Evolutionary conservation across 257 asterid species (phyloP), one percentile per base, ranked within the genome.

Genomic region (Nicotiana attenuata): DNA sequence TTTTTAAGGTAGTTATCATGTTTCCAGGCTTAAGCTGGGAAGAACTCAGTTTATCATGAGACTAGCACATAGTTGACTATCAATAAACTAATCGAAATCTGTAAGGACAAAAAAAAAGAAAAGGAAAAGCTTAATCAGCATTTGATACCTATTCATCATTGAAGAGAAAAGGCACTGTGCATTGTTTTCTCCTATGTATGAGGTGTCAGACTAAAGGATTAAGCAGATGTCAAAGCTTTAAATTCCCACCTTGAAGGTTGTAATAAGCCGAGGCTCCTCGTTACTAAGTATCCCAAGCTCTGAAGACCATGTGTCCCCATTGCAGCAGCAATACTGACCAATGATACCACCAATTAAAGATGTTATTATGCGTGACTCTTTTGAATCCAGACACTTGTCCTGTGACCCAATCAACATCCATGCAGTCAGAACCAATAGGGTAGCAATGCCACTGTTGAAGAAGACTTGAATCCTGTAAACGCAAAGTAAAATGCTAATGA

Each of bases 291-390:
- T 87, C 86, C 99, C 99, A 77, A 96, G 98, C 85, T 96, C 99
- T 10, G 99, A 95, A 7, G 99, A 95, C 99, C 99, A 96, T 1
- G 99, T 96, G 88, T 96, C 99, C 47, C 99, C 98, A 65, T 91
- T 96, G 85, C 92, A 91, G 91, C 99, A 95, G 85, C 99, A 91
- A 78, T 92, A 95, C 79, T 93, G 98, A 77, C 99, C 99, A 83
- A 95, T 88, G 78, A 96, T 85, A 53, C 95, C 97, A 81, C 98
- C 98, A 81, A 90, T 86, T 33, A 96, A 65, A 77, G 85, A 71
- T 38, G 96, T 92, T 86, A 93, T 41, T 67, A 88, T 82, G 50
- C 84, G 80, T 16, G 97, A 91, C 81, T 92, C 97, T 88, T 88
- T 96, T 41, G 99, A 91, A 86, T 96, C 90, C 35, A 96, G 89